phyloP scores from a whole-genome alignment of 306 rosid species.

The Macrotyloma uniflorum region DNA sequence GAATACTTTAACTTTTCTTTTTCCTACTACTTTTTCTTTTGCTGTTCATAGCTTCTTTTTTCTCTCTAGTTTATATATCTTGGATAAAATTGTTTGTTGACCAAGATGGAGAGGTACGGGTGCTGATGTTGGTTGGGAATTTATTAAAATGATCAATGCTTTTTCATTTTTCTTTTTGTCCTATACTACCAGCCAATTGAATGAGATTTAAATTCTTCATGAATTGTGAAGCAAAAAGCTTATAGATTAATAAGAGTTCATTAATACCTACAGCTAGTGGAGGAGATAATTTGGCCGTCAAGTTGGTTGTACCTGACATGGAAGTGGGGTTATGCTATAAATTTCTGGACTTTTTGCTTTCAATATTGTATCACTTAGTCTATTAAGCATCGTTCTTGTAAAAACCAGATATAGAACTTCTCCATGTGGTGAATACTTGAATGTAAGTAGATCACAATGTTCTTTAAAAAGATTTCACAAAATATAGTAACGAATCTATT shows the following conservation, averaged over 20 bases:
- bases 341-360: not conserved
- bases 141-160: constrained; percentile 56
- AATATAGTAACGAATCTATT: constrained; percentile 24
- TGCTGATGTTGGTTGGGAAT: constrained; percentile 59
- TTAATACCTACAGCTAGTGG: constrained; percentile 32
- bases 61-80: constrained; percentile 33
- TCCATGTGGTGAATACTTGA: constrained; percentile 12
- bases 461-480: not conserved
- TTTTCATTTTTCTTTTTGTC: not conserved
- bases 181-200: constrained; percentile 31
- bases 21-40: constrained; percentile 27
- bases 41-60: constrained; percentile 32
- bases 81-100: constrained; percentile 60
- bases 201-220: constrained; percentile 6
- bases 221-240: constrained; percentile 22
- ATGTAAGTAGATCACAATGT: not conserved
- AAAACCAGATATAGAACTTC: not conserved
- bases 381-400: not conserved
- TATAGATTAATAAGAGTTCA: constrained; percentile 22
- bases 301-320: constrained; percentile 41
- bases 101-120: constrained; percentile 36
- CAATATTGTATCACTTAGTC: not conserved
- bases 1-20: constrained; percentile 35
- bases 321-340: not conserved
- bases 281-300: constrained; percentile 39